phyloP scores from a whole-genome alignment of 352 stramenopile species.

The Plasmopara muralis region DNA sequence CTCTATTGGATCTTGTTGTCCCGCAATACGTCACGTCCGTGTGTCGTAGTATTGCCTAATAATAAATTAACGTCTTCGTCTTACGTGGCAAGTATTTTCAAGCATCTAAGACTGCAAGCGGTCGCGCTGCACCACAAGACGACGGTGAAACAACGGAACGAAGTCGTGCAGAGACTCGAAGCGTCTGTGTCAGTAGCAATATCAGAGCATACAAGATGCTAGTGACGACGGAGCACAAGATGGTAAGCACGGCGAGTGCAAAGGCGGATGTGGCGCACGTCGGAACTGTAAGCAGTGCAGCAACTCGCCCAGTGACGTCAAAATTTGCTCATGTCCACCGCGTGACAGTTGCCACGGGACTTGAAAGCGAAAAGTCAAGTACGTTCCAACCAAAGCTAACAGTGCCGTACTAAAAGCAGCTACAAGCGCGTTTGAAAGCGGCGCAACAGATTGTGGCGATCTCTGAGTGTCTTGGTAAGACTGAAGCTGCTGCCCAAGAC shows the following conservation, averaged over 20 bases:
- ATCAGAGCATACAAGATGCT: conserved; percentile 30
- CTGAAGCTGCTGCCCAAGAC: conserved; percentile 9
- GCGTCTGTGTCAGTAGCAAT: neutral
- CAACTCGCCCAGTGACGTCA: neutral
- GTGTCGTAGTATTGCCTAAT: conserved; percentile 48
- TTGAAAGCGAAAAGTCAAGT: too few relatives aligned
- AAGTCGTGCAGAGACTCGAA: conserved; percentile 43
- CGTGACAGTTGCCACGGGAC: too few relatives aligned
- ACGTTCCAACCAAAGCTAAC: too few relatives aligned
- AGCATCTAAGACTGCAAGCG: conserved; percentile 53
- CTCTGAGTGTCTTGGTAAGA: conserved; percentile 32
- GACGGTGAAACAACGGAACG: conserved; percentile 41
- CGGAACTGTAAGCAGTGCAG: conserved; percentile 9
- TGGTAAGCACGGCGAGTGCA: conserved; percentile 17
- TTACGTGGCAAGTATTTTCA: conserved; percentile 36
- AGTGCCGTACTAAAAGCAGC: conserved; percentile 27
- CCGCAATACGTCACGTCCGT: conserved; percentile 29
- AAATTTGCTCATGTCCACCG: conserved; percentile 27
- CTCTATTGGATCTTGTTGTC: conserved; percentile 58
- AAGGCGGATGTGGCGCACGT: conserved; percentile 38
- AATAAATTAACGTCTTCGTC: conserved; percentile 15
- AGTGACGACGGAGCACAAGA: conserved; percentile 56
- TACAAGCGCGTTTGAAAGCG: conserved; percentile 49
- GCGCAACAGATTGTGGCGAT: too few relatives aligned
- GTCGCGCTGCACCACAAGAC: conserved; percentile 67